A percentile compares a stretch with the other conserved stretches of the same genome.
These are phyloP conservation scores for Ceratobasidium sp. DNA, from an alignment of 1,284 basidiomycete species.

Conservation along the genomic window DNA sequence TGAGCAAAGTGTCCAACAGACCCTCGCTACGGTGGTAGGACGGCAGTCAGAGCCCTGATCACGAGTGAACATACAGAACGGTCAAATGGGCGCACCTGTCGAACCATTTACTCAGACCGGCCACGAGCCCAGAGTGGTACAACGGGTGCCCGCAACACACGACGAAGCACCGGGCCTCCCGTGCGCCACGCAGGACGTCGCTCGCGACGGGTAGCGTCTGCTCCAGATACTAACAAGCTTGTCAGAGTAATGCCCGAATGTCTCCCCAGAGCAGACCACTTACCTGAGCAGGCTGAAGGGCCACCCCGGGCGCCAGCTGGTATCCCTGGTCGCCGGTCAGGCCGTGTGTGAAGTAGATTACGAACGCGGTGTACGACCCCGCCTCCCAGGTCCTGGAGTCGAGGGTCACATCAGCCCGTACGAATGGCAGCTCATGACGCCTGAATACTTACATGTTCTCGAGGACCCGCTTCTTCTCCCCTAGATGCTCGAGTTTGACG, in stretches of 20 bases:
- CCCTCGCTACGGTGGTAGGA: not conserved
- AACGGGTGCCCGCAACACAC: conserved; percentile 22
- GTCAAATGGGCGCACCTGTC: not conserved
- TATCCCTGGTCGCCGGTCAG: conserved; percentile 27
- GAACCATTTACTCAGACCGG: not conserved
- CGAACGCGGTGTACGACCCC: not conserved
- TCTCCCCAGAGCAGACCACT: no score
- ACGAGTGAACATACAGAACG: no score
- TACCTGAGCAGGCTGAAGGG: conserved; percentile 3
- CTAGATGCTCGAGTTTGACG: conserved; percentile 17
- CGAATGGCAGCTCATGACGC: no score
- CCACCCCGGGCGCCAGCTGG: not conserved
- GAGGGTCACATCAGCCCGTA: not conserved
- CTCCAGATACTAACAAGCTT: not conserved
- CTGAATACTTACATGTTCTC: not conserved
- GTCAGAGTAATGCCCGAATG: no score
- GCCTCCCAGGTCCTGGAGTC: not conserved
- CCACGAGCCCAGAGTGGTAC: conserved; percentile 2
- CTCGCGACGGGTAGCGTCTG: not conserved
- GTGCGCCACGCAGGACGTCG: not conserved
- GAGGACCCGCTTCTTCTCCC: not conserved
- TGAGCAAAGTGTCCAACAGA: not conserved
- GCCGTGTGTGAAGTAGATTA: conserved; percentile 25
- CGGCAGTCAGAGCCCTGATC: no score
- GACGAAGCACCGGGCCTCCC: not conserved